Evolutionary conservation across 495 filamentous ascomycete genomes (phyloP).

Genomic region (Xylaria cubensis): DNA sequence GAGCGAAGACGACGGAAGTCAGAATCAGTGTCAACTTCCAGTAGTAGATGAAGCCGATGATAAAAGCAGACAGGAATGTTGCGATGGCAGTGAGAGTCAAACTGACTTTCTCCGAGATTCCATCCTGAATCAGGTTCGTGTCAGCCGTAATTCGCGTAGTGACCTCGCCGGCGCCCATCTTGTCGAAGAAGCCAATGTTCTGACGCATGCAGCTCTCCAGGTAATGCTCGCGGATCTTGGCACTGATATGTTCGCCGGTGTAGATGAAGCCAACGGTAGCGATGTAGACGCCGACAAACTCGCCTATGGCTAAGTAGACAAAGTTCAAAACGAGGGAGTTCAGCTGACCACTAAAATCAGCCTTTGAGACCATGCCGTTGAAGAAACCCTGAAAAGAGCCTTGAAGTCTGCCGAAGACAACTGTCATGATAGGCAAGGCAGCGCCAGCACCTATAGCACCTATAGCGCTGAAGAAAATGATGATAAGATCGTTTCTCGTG

Average conservation of each 20-base stretch:
- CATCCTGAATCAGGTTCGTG: constrained; percentile 87
- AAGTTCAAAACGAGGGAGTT: constrained; percentile 80
- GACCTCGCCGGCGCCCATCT: constrained; percentile 88
- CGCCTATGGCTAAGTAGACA: constrained; percentile 85
- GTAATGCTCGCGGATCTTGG: constrained; percentile 85
- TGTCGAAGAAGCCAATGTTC: constrained; percentile 93
- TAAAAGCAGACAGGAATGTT: constrained; percentile 85
- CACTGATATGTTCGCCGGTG: constrained; percentile 85
- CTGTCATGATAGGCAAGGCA: constrained; percentile 85
- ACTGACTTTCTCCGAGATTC: constrained; percentile 85
- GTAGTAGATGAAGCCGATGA: constrained; percentile 85
- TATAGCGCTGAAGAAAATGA: constrained; percentile 70
- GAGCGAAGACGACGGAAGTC: constrained; percentile 74
- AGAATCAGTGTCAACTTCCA: constrained; percentile 87
- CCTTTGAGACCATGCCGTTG: constrained; percentile 49
- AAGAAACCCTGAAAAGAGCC: constrained; percentile 73
- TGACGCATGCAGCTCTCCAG: constrained; percentile 83
- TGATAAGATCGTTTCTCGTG: constrained; percentile 72
- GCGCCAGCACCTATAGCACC: constrained; percentile 80
- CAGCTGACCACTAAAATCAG: constrained; percentile 66
- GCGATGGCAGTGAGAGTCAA: constrained; percentile 75
- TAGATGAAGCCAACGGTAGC: constrained; percentile 92
- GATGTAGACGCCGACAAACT: constrained; percentile 82
- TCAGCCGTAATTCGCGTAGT: constrained; percentile 92
- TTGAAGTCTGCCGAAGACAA: constrained; percentile 80